A percentile compares a stretch with the other conserved stretches of the same genome.
phyloP scores from a whole-genome alignment of 495 filamentous ascomycete species.

The Apiosordaria backusii region DNA sequence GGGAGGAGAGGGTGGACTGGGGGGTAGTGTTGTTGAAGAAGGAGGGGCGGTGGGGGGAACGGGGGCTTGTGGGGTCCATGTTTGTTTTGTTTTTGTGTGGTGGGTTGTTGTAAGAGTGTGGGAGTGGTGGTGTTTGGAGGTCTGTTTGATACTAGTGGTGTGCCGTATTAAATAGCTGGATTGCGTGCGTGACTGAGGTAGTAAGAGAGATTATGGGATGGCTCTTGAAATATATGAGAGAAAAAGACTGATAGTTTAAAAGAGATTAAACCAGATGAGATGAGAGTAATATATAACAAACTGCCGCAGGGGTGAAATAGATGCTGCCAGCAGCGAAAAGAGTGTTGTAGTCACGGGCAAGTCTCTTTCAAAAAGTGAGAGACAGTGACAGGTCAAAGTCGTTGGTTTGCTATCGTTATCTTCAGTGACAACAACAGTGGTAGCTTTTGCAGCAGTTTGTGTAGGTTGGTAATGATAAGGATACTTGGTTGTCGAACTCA shows the following conservation, averaged over 20 bases:
- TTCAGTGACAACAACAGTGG: background rate
- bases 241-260: background rate
- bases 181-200: background rate
- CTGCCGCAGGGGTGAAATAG: background rate
- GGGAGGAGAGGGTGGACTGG: constrained; percentile 21
- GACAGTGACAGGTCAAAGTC: background rate
- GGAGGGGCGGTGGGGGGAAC: constrained; percentile 7
- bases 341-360: background rate
- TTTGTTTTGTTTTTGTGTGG: constrained; percentile 4
- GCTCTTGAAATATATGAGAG: background rate
- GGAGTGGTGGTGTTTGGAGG: background rate
- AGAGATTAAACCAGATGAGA: background rate
- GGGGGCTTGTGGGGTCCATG: constrained; percentile 18
- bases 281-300: background rate
- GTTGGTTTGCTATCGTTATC: background rate
- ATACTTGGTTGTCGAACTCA: background rate
- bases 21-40: background rate
- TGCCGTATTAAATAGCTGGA: background rate
- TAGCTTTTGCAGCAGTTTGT: background rate
- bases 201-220: background rate
- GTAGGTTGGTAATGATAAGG: background rate
- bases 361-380: background rate
- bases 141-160: no score
- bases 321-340: constrained; percentile 21
- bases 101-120: background rate